Conservation (phyloP, 345 rosid species). For the Eutrema heterophyllum region DNA sequence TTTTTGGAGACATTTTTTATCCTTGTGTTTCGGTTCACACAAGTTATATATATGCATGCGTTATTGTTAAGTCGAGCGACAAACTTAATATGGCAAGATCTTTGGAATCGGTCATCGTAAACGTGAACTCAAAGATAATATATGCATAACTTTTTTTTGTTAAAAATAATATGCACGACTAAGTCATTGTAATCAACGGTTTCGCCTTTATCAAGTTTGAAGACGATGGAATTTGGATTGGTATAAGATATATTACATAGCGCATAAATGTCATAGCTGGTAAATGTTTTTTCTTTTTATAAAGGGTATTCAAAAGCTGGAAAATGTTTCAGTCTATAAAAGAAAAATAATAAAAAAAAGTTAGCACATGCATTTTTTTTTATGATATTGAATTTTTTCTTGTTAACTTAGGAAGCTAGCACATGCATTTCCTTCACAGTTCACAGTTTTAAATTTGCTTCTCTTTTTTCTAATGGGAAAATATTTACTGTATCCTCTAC, state of each 20-base stretch:
- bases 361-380: not conserved
- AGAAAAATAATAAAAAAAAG: not conserved
- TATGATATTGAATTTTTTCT: not conserved
- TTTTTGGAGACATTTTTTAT: not conserved
- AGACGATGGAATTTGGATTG: not conserved
- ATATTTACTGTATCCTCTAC: not conserved
- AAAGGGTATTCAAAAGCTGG: no score
- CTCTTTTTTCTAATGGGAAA: not conserved
- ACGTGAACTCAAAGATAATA: no score
- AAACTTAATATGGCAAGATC: not conserved
- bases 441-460: not conserved
- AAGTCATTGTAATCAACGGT: no score
- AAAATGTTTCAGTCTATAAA: no score
- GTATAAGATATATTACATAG: no score
- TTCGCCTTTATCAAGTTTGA: not conserved
- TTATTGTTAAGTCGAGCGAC: not conserved
- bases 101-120: not conserved
- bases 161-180: no score
- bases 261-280: no score
- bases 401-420: not conserved
- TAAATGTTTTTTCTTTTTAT: no score
- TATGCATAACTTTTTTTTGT: no score
- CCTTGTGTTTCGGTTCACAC: not conserved
- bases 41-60: not conserved
- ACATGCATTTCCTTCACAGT: not conserved